These are phyloP conservation scores for Leishmania tarentolae DNA, from an alignment of 208 protist genomes.

Conservation along the genomic window DNA sequence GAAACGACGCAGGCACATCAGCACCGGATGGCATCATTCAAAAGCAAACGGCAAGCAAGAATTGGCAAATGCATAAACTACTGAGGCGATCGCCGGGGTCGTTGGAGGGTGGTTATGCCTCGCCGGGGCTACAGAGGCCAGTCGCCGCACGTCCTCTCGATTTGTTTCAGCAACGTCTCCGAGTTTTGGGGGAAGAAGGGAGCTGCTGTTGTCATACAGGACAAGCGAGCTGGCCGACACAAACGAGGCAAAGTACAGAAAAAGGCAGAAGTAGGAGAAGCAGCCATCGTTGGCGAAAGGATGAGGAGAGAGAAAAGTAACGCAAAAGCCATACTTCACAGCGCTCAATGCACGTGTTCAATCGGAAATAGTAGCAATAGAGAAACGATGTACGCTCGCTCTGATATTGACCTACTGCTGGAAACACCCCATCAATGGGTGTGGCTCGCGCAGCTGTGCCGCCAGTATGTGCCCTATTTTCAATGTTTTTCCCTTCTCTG, in stretches of 20 bases:
- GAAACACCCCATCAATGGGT: neutral
- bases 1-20: neutral
- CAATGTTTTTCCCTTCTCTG: too few species aligned
- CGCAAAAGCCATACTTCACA: neutral
- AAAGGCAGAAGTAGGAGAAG: neutral
- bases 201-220: neutral
- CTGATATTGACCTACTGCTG: neutral
- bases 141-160: neutral
- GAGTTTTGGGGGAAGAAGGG: neutral
- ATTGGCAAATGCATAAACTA: neutral
- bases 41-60: neutral
- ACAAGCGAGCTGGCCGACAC: neutral
- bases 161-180: neutral
- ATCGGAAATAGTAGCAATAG: neutral
- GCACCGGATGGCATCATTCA: neutral
- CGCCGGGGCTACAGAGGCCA: neutral
- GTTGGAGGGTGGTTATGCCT: neutral
- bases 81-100: neutral
- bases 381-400: neutral
- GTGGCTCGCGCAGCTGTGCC: neutral
- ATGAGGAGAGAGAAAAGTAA: neutral
- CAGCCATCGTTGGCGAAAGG: conserved; percentile 11
- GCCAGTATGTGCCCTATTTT: neutral
- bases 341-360: neutral
- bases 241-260: conserved; percentile 1